Conservation (phyloP, 768 basidiomycete species). For the Crassisporium funariophilum region DNA sequence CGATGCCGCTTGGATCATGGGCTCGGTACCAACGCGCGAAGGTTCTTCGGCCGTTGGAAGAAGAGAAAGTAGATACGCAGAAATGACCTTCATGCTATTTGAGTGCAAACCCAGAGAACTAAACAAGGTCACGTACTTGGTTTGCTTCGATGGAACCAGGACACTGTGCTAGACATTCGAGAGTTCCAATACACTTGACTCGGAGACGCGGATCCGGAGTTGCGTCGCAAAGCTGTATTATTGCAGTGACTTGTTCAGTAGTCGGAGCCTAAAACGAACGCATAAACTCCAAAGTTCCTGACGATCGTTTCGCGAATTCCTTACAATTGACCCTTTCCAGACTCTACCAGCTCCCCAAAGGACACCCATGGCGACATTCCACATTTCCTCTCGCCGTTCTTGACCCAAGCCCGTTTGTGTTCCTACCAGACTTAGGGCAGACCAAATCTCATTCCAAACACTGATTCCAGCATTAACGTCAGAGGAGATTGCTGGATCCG, state of each 20-base stretch:
- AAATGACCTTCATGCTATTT: slow-evolving; percentile 48
- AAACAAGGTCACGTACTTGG: slow-evolving; percentile 38
- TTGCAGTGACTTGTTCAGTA: slow-evolving; percentile 59
- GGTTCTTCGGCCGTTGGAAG: slow-evolving; percentile 46
- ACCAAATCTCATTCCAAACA: slow-evolving; percentile 72
- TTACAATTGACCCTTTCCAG: slow-evolving; percentile 69
- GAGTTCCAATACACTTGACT: slow-evolving; percentile 82
- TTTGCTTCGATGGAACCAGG: slow-evolving; percentile 67
- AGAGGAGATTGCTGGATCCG: slow-evolving; percentile 40
- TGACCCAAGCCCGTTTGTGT: slow-evolving; percentile 62
- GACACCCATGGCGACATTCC: slow-evolving; percentile 79
- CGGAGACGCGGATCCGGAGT: slow-evolving; percentile 55
- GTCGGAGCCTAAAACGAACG: slow-evolving; percentile 47
- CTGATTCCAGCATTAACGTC: slow-evolving; percentile 51
- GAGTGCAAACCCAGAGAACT: neutral
- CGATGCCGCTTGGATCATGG: slow-evolving; percentile 75
- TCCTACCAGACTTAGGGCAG: slow-evolving; percentile 58
- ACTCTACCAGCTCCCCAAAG: slow-evolving; percentile 86
- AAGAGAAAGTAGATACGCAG: slow-evolving; percentile 66
- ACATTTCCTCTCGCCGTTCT: slow-evolving; percentile 72
- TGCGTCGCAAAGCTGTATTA: slow-evolving; percentile 67
- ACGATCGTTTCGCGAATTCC: slow-evolving; percentile 16
- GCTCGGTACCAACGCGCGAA: slow-evolving; percentile 57
- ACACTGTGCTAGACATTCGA: slow-evolving; percentile 81
- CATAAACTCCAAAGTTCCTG: neutral